Evolutionary conservation across 1,284 basidiomycete species (phyloP), one percentile per base, ranked within the genome.

Genomic region (Rhizoctonia solani): DNA sequence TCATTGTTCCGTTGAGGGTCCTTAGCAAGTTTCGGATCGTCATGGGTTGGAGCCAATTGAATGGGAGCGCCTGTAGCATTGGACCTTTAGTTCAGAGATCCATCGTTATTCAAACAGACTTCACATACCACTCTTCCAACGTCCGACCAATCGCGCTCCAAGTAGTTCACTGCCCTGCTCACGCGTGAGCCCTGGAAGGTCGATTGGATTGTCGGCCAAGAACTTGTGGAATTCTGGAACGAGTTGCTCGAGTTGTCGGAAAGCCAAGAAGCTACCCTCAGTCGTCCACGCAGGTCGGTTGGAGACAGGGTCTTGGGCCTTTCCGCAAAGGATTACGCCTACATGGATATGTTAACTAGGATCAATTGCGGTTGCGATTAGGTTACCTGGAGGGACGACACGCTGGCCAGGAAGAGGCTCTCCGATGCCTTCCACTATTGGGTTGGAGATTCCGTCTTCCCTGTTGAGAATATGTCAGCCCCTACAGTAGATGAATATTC

Each of bases 91-190:
- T 27, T 41, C 46, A 55, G 46, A 21, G 46, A 27, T 23, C 8
- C 29, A 50, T 39, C n/a, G n/a, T n/a, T n/a, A n/a, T n/a, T n/a
- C n/a, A n/a, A n/a, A n/a, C n/a, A n/a, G n/a, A n/a, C n/a, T n/a
- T n/a, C n/a, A 75, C 77, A 34, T 73, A 80, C 83, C 84, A 67
- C 83, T 85, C 79, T 84, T 85, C 85, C 85, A 86, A 3, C 85
- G 77, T 1, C 85, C 85, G 14, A 86, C 74, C 49, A 85, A 73
- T 30, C 84, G 77, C 0, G 85, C 84, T 19, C 84, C 84, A 9
- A 83, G 76, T 5, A 83, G 75, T 37, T 82, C 83, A 25, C 78
- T 80, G 3, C 81, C 81, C 67, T 82, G 72, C 61, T 80, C 73
- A 1, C 69, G 69, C 1, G 79, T 74, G 14, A 83, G 23, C 4